Conservation (phyloP, 106 monocot species). For the Xerophyta viscosa region DNA sequence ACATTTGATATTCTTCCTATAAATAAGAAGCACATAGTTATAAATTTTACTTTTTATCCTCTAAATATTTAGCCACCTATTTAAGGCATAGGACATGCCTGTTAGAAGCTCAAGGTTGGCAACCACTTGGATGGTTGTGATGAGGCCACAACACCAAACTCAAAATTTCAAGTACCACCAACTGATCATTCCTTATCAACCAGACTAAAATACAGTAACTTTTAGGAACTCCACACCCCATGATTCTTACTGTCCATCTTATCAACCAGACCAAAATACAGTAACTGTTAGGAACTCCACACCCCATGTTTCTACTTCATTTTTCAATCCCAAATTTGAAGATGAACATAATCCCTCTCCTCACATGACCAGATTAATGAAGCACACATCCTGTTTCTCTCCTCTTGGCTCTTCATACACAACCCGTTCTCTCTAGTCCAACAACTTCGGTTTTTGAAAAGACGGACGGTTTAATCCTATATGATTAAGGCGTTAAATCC, state of each 20-base stretch:
- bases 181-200: conserved; percentile 12
- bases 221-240: conserved; percentile 15
- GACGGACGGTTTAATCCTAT: no score
- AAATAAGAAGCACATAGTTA: no score
- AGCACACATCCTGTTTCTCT: conserved; percentile 3
- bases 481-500: no score
- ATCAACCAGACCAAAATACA: conserved; percentile 7
- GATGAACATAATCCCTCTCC: not conserved
- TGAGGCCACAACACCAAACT: conserved; percentile 14
- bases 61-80: no score
- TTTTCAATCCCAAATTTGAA: conserved; percentile 8
- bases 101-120: no score
- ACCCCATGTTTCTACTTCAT: conserved; percentile 31
- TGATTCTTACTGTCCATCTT: conserved; percentile 44
- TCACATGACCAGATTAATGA: conserved; percentile 20
- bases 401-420: conserved; percentile 7
- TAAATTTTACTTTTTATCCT: no score
- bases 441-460: no score
- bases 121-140: conserved; percentile 25
- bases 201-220: conserved; percentile 6
- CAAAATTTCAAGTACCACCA: conserved; percentile 15
- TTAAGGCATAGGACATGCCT: no score
- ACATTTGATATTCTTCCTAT: no score
- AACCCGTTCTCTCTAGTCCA: no score
- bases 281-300: conserved; percentile 14